Evolutionary conservation across 306 rosid species (phyloP), one percentile per base, ranked within the genome.

Genomic region (Malus orientalis): DNA sequence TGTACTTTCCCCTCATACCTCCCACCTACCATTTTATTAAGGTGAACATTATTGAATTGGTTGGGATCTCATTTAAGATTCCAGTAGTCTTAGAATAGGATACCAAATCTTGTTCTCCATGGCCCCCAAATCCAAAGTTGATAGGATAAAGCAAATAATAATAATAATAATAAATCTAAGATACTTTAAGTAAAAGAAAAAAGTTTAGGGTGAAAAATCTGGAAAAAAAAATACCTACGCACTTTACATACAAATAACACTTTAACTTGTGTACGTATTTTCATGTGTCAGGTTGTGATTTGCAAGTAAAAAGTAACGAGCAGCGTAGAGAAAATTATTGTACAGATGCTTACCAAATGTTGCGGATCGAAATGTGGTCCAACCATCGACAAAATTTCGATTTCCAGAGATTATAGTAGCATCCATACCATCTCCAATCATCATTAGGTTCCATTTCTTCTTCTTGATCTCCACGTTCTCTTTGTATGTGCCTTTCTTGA

Each of bases 381-480:
- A 92, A 27, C 97, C 93, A 74, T 89, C 98, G 27, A 78, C 4
- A 11, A 3, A 68, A 66, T 40, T 95, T 70, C 90, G 87, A 67
- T 77, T 84, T 15, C 98, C 93, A 62, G 97, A 71, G 19, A 95
- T 88, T 5, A 89, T 11, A 8, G 99, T 95, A n/a, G 83, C 81
- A 62, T 82, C 81, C 60, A 92, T 91, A 0, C 97, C 98, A 67
- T 92, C 99, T 14, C 99, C 99, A 3, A 92, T 59, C 74, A 95
- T 79, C 93, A 95, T 85, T 38, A 95, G 76, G 58, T 95, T 92
- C 98, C 99, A 95, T 23, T 89, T 92, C 82, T 95, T 95, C 90
- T 88, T 91, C 86, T 91, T 92, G 76, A 95, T 89, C 87, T 92
- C 98, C 53, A 92, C 92, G 9, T 87, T 75, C 78, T 95, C 99